phyloP scores from a whole-genome alignment of 23 red algal genomes.

The Pyropia haitanensis region DNA sequence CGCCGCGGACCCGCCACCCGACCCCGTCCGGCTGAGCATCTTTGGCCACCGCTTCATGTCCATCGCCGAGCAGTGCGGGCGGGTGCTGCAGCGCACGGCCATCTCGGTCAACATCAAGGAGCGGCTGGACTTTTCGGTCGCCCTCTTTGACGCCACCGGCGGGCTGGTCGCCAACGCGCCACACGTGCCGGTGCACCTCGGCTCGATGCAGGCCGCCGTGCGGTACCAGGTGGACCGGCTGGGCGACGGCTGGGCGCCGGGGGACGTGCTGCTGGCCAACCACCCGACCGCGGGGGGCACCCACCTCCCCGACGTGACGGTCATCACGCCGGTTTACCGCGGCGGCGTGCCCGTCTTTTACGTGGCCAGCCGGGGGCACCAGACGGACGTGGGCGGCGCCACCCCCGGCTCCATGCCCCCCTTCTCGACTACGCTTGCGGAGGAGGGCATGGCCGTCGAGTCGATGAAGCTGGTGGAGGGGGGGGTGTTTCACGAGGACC shows the following conservation, averaged over 20 bases:
- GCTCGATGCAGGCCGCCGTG: conserved; percentile 91
- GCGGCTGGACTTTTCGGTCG: conserved; percentile 93
- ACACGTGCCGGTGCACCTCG: conserved; percentile 96
- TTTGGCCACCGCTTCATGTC: conserved; percentile 93
- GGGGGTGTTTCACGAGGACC: conserved; percentile 73
- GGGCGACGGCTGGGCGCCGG: conserved; percentile 44
- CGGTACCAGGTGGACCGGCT: conserved; percentile 54
- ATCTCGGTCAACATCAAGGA: conserved; percentile 99
- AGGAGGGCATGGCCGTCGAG: conserved; percentile 82
- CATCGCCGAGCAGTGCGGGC: conserved; percentile 97
- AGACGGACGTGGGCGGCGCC: conserved; percentile 87
- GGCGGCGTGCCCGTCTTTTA: conserved; percentile 58
- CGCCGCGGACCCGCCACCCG: neutral
- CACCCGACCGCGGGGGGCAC: conserved; percentile 86
- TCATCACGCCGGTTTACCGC: conserved; percentile 90
- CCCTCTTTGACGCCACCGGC: conserved; percentile 86
- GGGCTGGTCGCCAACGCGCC: conserved; percentile 97
- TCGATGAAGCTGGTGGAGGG: conserved; percentile 74
- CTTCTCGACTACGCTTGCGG: conserved; percentile 61
- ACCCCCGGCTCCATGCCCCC: conserved; percentile 99
- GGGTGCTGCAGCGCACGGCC: conserved; percentile 82
- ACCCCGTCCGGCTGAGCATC: conserved; percentile 72
- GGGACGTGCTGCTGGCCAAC: conserved; percentile 86
- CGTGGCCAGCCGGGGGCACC: conserved; percentile 87
- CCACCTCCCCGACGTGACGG: conserved; percentile 94